Conservation (phyloP, 768 basidiomycete genomes). For the Termitomyces sp. region DNA sequence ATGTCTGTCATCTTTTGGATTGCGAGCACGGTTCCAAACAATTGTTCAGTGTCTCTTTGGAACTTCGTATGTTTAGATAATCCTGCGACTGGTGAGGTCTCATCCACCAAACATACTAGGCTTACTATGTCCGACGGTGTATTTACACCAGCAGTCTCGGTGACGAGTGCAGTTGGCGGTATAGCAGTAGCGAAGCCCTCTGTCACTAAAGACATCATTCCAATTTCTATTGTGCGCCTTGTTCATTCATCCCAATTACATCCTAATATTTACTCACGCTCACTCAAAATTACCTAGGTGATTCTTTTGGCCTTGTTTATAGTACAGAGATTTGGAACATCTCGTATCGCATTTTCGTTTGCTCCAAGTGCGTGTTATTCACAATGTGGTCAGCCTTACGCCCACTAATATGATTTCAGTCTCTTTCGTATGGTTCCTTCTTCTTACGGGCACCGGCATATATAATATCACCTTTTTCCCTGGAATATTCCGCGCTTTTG, state of each 20-base stretch:
- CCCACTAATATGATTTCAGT: conserved; percentile 27
- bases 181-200: conserved; percentile 57
- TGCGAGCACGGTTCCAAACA: conserved; percentile 13
- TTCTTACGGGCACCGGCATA: conserved; percentile 51
- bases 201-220: conserved; percentile 42
- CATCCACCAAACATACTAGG: conserved; percentile 17
- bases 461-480: conserved; percentile 53
- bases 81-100: neutral
- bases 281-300: conserved; percentile 25
- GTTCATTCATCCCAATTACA: neutral
- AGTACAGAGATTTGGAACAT: conserved; percentile 58
- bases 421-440: conserved; percentile 53
- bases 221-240: conserved; percentile 53
- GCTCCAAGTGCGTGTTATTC: conserved; percentile 32
- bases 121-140: conserved; percentile 68
- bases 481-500: conserved; percentile 62
- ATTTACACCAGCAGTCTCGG: conserved; percentile 66
- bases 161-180: conserved; percentile 66
- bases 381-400: no score
- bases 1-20: neutral
- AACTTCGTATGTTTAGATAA: conserved; percentile 35
- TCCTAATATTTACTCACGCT: neutral
- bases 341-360: conserved; percentile 46
- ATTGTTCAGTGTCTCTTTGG: conserved; percentile 48
- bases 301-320: conserved; percentile 57